phyloP scores from a whole-genome alignment of 306 rosid species.

The Rosa multiflora region DNA sequence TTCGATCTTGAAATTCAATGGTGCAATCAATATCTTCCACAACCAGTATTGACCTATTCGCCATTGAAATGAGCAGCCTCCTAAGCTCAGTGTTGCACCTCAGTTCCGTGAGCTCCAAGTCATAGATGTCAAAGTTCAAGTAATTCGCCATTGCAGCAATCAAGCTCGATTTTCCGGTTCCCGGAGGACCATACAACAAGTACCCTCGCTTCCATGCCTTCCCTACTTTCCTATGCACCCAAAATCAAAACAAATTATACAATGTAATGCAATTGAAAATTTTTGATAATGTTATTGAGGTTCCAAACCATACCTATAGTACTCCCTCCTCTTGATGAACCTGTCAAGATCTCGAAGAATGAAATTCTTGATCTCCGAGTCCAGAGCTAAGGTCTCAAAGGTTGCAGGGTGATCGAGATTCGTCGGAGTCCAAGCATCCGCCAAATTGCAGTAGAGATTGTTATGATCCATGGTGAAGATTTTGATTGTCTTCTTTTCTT shows the following conservation, averaged over 20 bases:
- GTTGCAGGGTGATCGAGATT: slow-evolving; percentile 67
- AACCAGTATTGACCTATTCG: slow-evolving; percentile 67
- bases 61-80: slow-evolving; percentile 43
- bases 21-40: slow-evolving; percentile 80
- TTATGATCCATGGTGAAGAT: slow-evolving; percentile 44
- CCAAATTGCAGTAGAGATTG: slow-evolving; percentile 25
- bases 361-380: slow-evolving; percentile 38
- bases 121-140: slow-evolving; percentile 63
- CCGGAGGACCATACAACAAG: slow-evolving; percentile 77
- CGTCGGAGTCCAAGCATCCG: slow-evolving; percentile 45
- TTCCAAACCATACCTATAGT: slow-evolving; percentile 29
- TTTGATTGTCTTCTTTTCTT: slow-evolving; percentile 47
- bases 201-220: slow-evolving; percentile 90
- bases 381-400: slow-evolving; percentile 62
- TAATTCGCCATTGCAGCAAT: slow-evolving; percentile 84
- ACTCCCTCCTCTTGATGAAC: slow-evolving; percentile 60
- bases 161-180: slow-evolving; percentile 80
- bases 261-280: background rate
- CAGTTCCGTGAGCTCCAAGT: slow-evolving; percentile 61
- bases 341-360: slow-evolving; percentile 47
- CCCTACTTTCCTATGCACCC: slow-evolving; percentile 45
- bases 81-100: slow-evolving; percentile 41
- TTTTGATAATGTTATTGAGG: background rate
- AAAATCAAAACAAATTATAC: background rate
- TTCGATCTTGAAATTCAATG: slow-evolving; percentile 49